A percentile compares a stretch with the other conserved stretches of the same genome.
Evolutionary conservation across 805 yeast genomes (phyloP).

Genomic region (Hermanozyma aechmeae): DNA sequence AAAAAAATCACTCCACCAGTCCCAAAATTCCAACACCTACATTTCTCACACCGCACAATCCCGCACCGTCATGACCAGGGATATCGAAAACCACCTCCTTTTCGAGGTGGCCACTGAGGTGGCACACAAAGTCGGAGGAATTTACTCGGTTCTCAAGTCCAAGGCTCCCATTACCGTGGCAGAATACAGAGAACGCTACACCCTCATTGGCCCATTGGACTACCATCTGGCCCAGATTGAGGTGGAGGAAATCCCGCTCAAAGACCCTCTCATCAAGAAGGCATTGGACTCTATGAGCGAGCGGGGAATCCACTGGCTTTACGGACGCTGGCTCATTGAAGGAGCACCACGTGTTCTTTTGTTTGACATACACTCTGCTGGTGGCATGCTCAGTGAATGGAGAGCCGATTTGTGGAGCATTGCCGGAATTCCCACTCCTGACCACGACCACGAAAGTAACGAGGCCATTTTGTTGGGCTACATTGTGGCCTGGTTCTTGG

Average conservation of each 20-base stretch:
- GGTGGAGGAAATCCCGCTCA: slow-evolving; percentile 64
- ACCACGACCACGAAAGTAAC: slow-evolving; percentile 77
- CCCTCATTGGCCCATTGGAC: slow-evolving; percentile 80
- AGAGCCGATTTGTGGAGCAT: slow-evolving; percentile 84
- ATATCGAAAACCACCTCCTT: slow-evolving; percentile 75
- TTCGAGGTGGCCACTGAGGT: slow-evolving; percentile 97
- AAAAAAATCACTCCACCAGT: no score
- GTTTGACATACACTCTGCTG: slow-evolving; percentile 78
- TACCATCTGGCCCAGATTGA: slow-evolving; percentile 65
- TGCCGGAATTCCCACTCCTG: slow-evolving; percentile 92
- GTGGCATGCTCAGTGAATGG: slow-evolving; percentile 74
- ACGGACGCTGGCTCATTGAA: slow-evolving; percentile 95
- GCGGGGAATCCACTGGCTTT: slow-evolving; percentile 74
- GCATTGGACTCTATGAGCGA: slow-evolving; percentile 71
- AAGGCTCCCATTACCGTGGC: slow-evolving; percentile 95
- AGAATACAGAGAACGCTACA: slow-evolving; percentile 81
- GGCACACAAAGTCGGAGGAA: slow-evolving; percentile 96
- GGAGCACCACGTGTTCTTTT: slow-evolving; percentile 92
- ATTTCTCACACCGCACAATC: not conserved
- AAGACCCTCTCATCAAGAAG: slow-evolving; percentile 44
- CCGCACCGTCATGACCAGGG: slow-evolving; percentile 56
- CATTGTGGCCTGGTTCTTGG: slow-evolving; percentile 93
- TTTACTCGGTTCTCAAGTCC: slow-evolving; percentile 91
- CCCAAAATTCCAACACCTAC: not conserved
- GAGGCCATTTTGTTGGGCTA: slow-evolving; percentile 92